These are phyloP conservation scores for Breviolum minutum DNA, from an alignment of 73 alveolate species.

Conservation along the genomic window DNA sequence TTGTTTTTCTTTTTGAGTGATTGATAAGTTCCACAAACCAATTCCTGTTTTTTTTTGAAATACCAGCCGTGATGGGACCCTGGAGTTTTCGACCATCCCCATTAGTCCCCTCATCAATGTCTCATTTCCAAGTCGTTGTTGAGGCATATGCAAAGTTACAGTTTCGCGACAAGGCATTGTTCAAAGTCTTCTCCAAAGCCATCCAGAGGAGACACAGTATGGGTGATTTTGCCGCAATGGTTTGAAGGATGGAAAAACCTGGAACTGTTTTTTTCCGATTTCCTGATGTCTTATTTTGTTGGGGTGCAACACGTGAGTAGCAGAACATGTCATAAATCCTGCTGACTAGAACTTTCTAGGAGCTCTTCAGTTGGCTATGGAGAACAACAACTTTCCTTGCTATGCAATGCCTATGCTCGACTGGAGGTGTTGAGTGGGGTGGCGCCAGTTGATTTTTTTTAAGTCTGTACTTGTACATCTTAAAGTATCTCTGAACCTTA, in stretches of 20 bases:
- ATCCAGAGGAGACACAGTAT: constrained; percentile 21
- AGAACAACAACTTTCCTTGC: constrained; percentile 69
- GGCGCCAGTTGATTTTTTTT: too few species aligned
- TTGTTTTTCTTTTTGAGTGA: too few species aligned
- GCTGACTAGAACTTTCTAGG: background rate
- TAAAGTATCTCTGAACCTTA: too few species aligned
- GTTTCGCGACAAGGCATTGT: constrained; percentile 74
- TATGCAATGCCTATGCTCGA: constrained; percentile 70
- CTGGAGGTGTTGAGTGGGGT: constrained; percentile 21
- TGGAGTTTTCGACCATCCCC: too few species aligned
- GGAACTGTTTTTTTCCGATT: background rate
- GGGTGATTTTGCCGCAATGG: background rate
- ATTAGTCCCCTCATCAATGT: background rate
- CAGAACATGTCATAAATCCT: too few species aligned
- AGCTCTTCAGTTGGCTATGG: constrained; percentile 65
- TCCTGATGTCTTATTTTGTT: too few species aligned
- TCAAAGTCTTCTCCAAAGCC: constrained; percentile 43
- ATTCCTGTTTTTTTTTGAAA: too few species aligned
- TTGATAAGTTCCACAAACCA: too few species aligned
- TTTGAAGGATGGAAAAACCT: background rate
- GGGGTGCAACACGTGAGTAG: too few species aligned
- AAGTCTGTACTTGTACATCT: too few species aligned
- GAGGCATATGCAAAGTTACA: constrained; percentile 80
- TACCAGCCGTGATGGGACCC: too few species aligned
- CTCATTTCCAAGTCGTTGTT: background rate